These are phyloP conservation scores for Coemansia javaensis DNA, from an alignment of 192 early-diverging fungal species.

Conservation along the genomic window DNA sequence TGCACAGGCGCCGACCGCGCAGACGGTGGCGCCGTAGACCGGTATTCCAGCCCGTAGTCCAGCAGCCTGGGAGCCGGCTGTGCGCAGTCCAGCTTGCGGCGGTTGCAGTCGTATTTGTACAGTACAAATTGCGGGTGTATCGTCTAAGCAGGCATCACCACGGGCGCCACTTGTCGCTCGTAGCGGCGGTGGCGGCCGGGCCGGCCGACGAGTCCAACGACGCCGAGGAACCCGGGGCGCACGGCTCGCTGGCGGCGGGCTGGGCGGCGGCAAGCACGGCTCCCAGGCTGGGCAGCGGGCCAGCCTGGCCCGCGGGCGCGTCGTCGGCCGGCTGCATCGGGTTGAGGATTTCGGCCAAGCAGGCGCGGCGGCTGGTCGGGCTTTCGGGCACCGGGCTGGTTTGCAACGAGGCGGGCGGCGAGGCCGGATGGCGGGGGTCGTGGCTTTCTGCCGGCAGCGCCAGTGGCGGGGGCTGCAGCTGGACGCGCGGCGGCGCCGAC, in stretches of 20 bases:
- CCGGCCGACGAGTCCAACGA: conserved; percentile 3
- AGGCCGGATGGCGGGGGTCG: too few species aligned
- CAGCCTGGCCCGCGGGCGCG: conserved; percentile 6
- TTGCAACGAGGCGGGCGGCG: too few species aligned
- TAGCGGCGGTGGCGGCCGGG: conserved; percentile 3
- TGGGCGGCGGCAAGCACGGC: conserved; percentile 30
- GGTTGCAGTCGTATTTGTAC: neutral
- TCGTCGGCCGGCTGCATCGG: conserved; percentile 10
- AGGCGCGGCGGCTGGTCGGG: conserved; percentile 12
- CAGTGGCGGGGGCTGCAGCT: conserved; percentile 18
- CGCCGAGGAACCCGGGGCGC: neutral
- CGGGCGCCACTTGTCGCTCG: conserved; percentile 44
- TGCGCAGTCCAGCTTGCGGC: too few species aligned
- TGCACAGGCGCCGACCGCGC: too few species aligned
- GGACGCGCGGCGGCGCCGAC: too few species aligned
- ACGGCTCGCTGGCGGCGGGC: conserved; percentile 1
- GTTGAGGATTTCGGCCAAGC: conserved; percentile 39
- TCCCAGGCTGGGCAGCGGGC: conserved; percentile 38
- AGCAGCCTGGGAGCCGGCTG: too few species aligned
- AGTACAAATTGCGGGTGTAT: too few species aligned
- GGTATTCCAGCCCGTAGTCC: too few species aligned
- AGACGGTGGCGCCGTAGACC: too few species aligned
- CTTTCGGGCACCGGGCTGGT: conserved; percentile 10
- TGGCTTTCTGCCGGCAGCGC: too few species aligned
- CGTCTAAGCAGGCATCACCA: conserved; percentile 9